Percentiles rank a stretch among this genome's conserved stretches.
These are phyloP conservation scores for Ramaria rubella DNA, from an alignment of 768 basidiomycete genomes.

Conservation along the genomic window DNA sequence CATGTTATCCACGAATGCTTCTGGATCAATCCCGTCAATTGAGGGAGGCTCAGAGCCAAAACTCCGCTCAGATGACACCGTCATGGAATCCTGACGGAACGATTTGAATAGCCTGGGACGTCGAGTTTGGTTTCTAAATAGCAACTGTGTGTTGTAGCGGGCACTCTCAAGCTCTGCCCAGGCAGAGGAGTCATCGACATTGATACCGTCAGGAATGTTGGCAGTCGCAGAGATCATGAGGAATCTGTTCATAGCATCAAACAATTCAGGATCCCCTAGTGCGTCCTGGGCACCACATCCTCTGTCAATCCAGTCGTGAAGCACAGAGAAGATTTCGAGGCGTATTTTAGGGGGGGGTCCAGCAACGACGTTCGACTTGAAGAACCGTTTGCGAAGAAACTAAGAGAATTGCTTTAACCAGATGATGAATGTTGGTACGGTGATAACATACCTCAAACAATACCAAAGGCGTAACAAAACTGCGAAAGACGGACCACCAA, in stretches of 20 bases:
- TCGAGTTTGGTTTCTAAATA: slow-evolving; percentile 52
- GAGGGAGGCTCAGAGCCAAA: slow-evolving; percentile 48
- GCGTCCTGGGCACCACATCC: slow-evolving; percentile 78
- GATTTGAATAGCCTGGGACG: slow-evolving; percentile 35
- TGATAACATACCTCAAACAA: slow-evolving; percentile 68
- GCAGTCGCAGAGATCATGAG: slow-evolving; percentile 44
- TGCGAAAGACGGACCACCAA: slow-evolving; percentile 82
- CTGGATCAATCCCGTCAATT: slow-evolving; percentile 54
- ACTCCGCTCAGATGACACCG: slow-evolving; percentile 11
- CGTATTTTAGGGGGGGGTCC: slow-evolving; percentile 41
- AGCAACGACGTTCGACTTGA: slow-evolving; percentile 38
- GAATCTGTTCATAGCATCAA: slow-evolving; percentile 52
- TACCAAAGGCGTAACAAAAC: slow-evolving; percentile 72
- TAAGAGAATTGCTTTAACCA: slow-evolving; percentile 22
- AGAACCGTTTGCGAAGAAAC: slow-evolving; percentile 72
- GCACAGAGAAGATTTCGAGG: slow-evolving; percentile 55
- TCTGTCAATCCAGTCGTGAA: slow-evolving; percentile 64
- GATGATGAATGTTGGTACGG: slow-evolving; percentile 2
- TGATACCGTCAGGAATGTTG: slow-evolving; percentile 28
- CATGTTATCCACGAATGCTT: slow-evolving; percentile 70
- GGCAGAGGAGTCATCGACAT: slow-evolving; percentile 37
- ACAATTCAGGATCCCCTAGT: slow-evolving; percentile 64
- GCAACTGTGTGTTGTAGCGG: slow-evolving; percentile 31
- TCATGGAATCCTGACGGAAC: slow-evolving; percentile 4
- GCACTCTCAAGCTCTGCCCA: slow-evolving; percentile 41